These are phyloP conservation scores for Lactifluus volemus DNA, from an alignment of 768 basidiomycete species.

Conservation along the genomic window DNA sequence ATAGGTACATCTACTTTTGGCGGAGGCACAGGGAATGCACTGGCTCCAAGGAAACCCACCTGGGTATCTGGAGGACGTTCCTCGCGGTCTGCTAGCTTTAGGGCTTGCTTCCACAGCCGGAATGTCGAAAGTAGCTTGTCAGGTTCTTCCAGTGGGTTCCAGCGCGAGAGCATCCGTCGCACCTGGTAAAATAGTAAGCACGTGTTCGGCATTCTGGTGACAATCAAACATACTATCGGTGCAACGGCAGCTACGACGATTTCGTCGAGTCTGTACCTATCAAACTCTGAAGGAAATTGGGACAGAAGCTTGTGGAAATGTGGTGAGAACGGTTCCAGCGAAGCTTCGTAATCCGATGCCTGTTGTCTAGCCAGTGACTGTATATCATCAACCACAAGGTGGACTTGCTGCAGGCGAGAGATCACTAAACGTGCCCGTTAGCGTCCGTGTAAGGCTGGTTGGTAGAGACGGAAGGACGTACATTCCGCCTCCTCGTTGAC, in stretches of 20 bases:
- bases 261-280: slow-evolving; percentile 75
- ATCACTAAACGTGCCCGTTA: slow-evolving; percentile 46
- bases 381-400: slow-evolving; percentile 68
- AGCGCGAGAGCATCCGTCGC: slow-evolving; percentile 61
- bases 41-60: slow-evolving; percentile 51
- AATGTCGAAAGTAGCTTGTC: slow-evolving; percentile 54
- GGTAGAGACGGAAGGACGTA: slow-evolving; percentile 29
- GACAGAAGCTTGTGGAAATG: slow-evolving; percentile 63
- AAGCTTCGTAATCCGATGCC: slow-evolving; percentile 56
- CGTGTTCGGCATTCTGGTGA: background rate
- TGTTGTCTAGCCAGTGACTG: slow-evolving; percentile 54
- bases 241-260: slow-evolving; percentile 88
- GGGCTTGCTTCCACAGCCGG: slow-evolving; percentile 56
- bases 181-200: slow-evolving; percentile 32
- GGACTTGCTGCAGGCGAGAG: slow-evolving; percentile 64
- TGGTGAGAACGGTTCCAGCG: slow-evolving; percentile 65
- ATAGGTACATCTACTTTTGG: slow-evolving; percentile 49
- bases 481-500: slow-evolving; percentile 72
- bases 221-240: slow-evolving; percentile 44
- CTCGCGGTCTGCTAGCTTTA: slow-evolving; percentile 48
- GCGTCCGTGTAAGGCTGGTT: background rate
- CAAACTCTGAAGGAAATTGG: slow-evolving; percentile 67
- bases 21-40: slow-evolving; percentile 26
- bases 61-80: slow-evolving; percentile 33
- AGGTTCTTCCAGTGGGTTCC: slow-evolving; percentile 83